Percentiles rank a stretch among this genome's conserved stretches.
Evolutionary conservation across 176 grass and related monocot species (phyloP).

Genomic region (Dendrocalamus sinicus): DNA sequence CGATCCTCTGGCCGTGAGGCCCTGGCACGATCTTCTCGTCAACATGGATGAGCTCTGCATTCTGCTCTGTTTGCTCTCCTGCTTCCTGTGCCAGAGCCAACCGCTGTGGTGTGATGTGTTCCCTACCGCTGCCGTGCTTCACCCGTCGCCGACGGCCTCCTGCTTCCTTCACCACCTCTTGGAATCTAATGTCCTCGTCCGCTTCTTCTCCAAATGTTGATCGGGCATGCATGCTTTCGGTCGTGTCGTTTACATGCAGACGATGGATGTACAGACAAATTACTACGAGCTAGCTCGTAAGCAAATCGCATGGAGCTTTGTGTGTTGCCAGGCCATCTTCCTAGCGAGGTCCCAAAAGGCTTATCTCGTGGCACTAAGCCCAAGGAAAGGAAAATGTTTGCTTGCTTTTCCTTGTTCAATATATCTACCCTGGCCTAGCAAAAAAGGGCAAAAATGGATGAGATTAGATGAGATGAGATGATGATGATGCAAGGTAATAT

Average conservation of each 20-base stretch:
- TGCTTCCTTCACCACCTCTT: slow-evolving; percentile 58
- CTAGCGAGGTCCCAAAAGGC: not conserved
- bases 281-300: too few relatives aligned
- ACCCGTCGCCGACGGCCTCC: slow-evolving; percentile 34
- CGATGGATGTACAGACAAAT: too few relatives aligned
- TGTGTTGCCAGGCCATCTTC: slow-evolving; percentile 46
- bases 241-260: too few relatives aligned
- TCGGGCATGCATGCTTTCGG: too few relatives aligned
- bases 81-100: slow-evolving; percentile 57
- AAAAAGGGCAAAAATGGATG: too few relatives aligned
- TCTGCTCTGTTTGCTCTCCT: slow-evolving; percentile 31
- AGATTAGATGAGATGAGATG: too few relatives aligned
- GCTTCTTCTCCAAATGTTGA: not conserved
- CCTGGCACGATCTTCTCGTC: slow-evolving; percentile 55
- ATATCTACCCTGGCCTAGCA: too few relatives aligned
- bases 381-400: too few relatives aligned
- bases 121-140: not conserved
- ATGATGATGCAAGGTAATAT: too few relatives aligned
- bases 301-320: not conserved
- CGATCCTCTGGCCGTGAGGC: slow-evolving; percentile 41
- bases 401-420: too few relatives aligned
- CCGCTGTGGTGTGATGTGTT: slow-evolving; percentile 20
- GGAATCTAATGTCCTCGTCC: slow-evolving; percentile 73
- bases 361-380: too few relatives aligned
- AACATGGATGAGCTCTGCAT: slow-evolving; percentile 44